phyloP scores from a whole-genome alignment of 345 rosid species.

The Linum usitatissimum region DNA sequence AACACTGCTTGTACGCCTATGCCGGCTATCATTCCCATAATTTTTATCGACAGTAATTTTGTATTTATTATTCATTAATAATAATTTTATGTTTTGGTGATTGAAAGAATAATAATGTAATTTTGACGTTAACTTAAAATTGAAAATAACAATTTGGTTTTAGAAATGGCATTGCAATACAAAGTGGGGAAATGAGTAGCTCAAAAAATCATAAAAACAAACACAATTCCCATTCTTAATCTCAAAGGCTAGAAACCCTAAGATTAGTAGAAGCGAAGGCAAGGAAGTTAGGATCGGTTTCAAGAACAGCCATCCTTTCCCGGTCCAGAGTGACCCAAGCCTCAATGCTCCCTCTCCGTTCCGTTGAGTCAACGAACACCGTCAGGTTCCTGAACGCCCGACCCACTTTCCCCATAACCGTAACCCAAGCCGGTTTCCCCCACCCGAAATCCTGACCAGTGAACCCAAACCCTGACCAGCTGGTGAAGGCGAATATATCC shows the following conservation, averaged over 20 bases:
- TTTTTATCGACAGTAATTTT: no score
- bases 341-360: constrained; percentile 11
- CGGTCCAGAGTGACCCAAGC: constrained; percentile 18
- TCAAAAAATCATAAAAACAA: no score
- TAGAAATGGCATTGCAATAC: no score
- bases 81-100: no score
- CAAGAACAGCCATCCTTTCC: constrained; percentile 5
- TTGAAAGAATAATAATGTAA: no score
- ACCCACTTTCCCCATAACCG: constrained; percentile 1
- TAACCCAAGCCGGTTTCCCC: constrained; percentile 13
- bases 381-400: constrained; percentile 10
- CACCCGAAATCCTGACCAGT: constrained; percentile 15
- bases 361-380: constrained; percentile 8
- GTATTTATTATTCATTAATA: no score
- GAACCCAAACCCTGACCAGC: constrained; percentile 14
- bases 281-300: constrained; percentile 11
- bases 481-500: constrained; percentile 14
- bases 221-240: background rate
- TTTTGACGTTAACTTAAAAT: no score
- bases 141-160: no score
- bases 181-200: no score
- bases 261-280: constrained; percentile 14
- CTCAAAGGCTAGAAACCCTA: background rate
- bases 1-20: no score
- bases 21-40: no score